Percentiles rank a stretch among this genome's conserved stretches.
Evolutionary conservation across 352 stramenopile genomes (phyloP).

Genomic region (Phytopythium vexans): DNA sequence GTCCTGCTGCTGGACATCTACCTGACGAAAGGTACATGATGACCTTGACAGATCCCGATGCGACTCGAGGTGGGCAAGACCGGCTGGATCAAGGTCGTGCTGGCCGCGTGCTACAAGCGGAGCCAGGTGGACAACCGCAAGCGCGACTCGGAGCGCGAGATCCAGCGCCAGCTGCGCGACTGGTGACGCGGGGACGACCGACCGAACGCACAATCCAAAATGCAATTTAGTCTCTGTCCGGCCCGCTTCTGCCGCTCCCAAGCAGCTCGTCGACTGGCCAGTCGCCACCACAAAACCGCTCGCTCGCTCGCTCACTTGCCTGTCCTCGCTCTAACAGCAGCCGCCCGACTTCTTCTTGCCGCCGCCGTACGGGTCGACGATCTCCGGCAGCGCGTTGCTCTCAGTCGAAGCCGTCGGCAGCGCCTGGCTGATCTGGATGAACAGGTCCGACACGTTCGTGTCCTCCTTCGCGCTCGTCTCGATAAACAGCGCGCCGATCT

Average conservation of each 20-base stretch:
- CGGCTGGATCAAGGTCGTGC: slow-evolving; percentile 84
- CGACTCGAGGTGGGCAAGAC: slow-evolving; percentile 72
- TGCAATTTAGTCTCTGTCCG: slow-evolving; percentile 24
- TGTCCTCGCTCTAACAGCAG: slow-evolving; percentile 53
- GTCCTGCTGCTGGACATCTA: neutral
- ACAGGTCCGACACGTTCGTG: slow-evolving; percentile 92
- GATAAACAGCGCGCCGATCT: slow-evolving; percentile 92
- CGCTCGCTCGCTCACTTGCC: slow-evolving; percentile 6
- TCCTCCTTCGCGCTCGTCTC: slow-evolving; percentile 94
- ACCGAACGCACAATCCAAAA: slow-evolving; percentile 10
- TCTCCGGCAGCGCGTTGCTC: slow-evolving; percentile 82
- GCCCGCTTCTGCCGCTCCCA: neutral
- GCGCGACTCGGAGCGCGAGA: slow-evolving; percentile 68
- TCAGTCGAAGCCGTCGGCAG: slow-evolving; percentile 66
- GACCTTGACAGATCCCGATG: slow-evolving; percentile 49
- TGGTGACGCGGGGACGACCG: slow-evolving; percentile 26
- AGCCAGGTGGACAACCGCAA: slow-evolving; percentile 71
- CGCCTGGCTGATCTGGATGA: slow-evolving; percentile 88
- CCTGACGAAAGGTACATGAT: neutral
- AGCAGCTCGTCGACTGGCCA: neutral
- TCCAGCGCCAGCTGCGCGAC: slow-evolving; percentile 75
- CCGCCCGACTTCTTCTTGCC: slow-evolving; percentile 82
- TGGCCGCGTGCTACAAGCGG: slow-evolving; percentile 65
- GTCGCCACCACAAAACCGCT: neutral
- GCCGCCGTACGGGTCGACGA: slow-evolving; percentile 80